Evolutionary conservation across 2,329 filamentous ascomycete species (phyloP).

Genomic region (Sporothrix phasma): DNA sequence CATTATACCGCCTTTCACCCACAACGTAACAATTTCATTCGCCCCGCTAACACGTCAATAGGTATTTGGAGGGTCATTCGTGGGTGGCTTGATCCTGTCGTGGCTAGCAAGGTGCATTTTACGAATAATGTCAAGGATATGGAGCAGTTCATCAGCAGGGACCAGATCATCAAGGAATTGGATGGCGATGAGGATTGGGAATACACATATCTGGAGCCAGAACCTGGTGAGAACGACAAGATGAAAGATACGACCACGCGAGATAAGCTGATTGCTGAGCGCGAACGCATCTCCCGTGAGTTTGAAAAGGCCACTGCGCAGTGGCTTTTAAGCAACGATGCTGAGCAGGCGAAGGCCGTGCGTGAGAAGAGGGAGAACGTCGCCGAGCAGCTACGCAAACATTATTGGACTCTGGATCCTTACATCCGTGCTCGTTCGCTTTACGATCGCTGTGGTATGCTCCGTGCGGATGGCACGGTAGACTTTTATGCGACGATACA

Average conservation of each 20-base stretch:
- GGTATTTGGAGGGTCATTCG: conserved; percentile 94
- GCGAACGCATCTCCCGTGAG: conserved; percentile 55
- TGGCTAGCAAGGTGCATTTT: conserved; percentile 89
- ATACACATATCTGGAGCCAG: conserved; percentile 73
- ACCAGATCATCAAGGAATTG: conserved; percentile 69
- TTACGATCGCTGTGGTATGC: conserved; percentile 72
- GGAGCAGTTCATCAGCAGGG: conserved; percentile 60
- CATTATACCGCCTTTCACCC: background rate
- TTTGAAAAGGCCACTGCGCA: conserved; percentile 65
- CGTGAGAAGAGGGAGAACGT: conserved; percentile 51
- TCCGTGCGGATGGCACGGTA: conserved; percentile 56
- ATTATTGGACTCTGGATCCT: conserved; percentile 86
- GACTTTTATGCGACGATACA: conserved; percentile 51
- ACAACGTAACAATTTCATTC: background rate
- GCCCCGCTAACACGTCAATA: conserved; percentile 25
- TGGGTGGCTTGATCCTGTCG: conserved; percentile 94
- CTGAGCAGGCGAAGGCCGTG: conserved; percentile 36
- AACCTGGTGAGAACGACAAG: conserved; percentile 61
- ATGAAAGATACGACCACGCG: conserved; percentile 58
- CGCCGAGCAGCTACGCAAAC: conserved; percentile 53
- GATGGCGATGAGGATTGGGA: conserved; percentile 79
- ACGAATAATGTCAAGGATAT: conserved; percentile 74
- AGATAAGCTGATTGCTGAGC: conserved; percentile 52
- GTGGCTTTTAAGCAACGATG: conserved; percentile 55
- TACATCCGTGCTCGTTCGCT: conserved; percentile 73